Base-by-base conservation (phyloP, 208 protist genomes). In the Trypanosoma congolense region DNA sequence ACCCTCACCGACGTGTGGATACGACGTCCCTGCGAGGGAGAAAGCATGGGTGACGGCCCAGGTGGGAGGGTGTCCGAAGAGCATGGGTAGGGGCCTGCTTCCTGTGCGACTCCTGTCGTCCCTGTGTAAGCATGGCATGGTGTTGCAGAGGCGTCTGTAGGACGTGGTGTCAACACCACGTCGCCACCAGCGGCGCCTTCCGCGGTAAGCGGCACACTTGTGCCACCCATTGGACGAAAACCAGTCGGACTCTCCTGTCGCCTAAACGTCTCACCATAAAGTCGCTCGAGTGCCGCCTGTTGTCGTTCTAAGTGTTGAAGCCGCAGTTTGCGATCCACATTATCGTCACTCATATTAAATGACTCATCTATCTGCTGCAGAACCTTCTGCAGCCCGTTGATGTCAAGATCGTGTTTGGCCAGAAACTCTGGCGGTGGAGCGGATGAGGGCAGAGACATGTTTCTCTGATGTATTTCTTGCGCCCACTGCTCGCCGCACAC, bases 231-330 rank as follows among this genome's bases (percentile, higher is more conserved):
- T 50, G 30, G 40, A 31, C 44, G 14, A 16, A 19, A 35, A 10
- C 24, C 59, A 45, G 46, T 64, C 50, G 47, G 56, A 45, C 53
- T 41, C 26, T 72, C 62, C 10, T 82, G 54, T 25, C 77, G 64
- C 51, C 60, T 55, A 14, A 89, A 47, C 2, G 78, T 77, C 31
- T 66, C 78, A 47, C 82, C 84, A 58, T 80, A 92, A 5, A 92
- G 62, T 10, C 47, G 58, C 52, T 85, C 70, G 4, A 92, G 70
- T 16, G 57, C 61, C 30, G 56, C 44, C 56, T 92, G 84, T 12
- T 71, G 65, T 36, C 69, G 61, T 46, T 84, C 75, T 44, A 92
- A 51, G 48, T 83, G 67, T 30, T 70, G 44, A 24, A 92, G 48
- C n/a, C 80, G 76, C 36, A 44, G 19, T 43, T 51, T 30, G 9